Conservation (phyloP, 2,329 filamentous ascomycete species). For the Colletotrichum kahawae region DNA sequence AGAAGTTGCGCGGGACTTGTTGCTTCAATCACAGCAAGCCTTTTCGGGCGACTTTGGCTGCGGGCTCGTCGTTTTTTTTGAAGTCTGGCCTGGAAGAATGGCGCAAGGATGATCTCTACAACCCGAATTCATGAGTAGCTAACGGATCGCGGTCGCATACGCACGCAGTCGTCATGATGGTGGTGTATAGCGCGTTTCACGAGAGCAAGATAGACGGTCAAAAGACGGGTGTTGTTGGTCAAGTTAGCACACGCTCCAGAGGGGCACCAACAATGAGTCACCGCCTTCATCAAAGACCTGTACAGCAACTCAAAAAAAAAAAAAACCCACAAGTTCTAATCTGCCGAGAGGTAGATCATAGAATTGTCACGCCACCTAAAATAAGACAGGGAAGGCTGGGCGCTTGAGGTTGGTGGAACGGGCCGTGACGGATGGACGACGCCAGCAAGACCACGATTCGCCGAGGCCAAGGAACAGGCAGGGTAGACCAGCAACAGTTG, state of each 20-base stretch:
- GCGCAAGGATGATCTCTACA: background rate
- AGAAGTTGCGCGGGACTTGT: background rate
- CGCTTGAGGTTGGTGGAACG: background rate
- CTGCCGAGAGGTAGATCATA: background rate
- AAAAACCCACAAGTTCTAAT: background rate
- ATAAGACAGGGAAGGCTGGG: background rate
- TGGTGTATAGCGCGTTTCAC: background rate
- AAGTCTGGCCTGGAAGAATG: background rate
- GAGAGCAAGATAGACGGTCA: background rate
- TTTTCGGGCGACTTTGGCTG: background rate
- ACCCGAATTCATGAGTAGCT: background rate
- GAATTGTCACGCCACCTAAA: background rate
- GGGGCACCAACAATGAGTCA: background rate
- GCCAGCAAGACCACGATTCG: background rate
- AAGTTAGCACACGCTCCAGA: background rate
- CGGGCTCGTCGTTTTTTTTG: background rate
- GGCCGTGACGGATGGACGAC: background rate
- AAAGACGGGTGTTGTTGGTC: background rate
- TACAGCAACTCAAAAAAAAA: background rate
- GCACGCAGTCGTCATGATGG: background rate
- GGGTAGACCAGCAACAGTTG: background rate
- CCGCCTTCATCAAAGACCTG: background rate
- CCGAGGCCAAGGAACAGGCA: background rate
- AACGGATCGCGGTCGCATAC: background rate
- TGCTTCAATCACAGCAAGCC: background rate